Percentiles rank a stretch among this genome's conserved stretches.
Conservation (phyloP, 2,329 filamentous ascomycete species). For the Dothiorella sarmentorum region DNA sequence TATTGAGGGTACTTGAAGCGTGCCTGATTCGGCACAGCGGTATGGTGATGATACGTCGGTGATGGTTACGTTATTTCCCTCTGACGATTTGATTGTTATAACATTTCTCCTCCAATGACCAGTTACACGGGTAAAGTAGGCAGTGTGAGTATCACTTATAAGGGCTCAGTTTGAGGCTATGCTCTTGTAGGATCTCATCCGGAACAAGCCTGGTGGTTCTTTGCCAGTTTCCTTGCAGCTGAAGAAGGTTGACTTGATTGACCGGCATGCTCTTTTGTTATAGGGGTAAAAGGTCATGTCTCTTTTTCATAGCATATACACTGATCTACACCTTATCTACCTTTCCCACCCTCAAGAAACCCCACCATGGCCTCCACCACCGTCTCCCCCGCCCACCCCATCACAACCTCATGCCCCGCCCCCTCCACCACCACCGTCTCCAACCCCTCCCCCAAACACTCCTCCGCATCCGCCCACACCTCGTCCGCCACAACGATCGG, state of each 20-base stretch:
- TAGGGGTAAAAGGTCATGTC: no score
- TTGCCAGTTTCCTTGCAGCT: no score
- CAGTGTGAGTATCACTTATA: neutral
- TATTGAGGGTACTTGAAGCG: neutral
- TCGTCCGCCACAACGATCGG: constrained; percentile 65
- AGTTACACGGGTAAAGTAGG: neutral
- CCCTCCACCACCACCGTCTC: constrained; percentile 56
- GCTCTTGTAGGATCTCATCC: neutral
- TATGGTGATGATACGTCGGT: neutral
- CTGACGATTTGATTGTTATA: neutral
- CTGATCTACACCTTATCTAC: no score
- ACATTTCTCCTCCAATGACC: neutral
- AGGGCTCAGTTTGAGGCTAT: neutral
- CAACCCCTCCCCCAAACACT: constrained; percentile 55
- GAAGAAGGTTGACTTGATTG: no score
- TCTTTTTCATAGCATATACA: no score
- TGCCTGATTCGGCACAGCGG: neutral
- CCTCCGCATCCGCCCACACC: constrained; percentile 57
- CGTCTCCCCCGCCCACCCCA: constrained; percentile 57
- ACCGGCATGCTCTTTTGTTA: no score
- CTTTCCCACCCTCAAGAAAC: constrained; percentile 36
- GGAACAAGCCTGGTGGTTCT: neutral
- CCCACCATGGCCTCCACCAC: constrained; percentile 54
- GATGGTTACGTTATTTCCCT: neutral
- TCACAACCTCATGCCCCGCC: constrained; percentile 68